Evolutionary conservation across 495 filamentous ascomycete genomes (phyloP).

Genomic region (Cryomyces antarcticus): DNA sequence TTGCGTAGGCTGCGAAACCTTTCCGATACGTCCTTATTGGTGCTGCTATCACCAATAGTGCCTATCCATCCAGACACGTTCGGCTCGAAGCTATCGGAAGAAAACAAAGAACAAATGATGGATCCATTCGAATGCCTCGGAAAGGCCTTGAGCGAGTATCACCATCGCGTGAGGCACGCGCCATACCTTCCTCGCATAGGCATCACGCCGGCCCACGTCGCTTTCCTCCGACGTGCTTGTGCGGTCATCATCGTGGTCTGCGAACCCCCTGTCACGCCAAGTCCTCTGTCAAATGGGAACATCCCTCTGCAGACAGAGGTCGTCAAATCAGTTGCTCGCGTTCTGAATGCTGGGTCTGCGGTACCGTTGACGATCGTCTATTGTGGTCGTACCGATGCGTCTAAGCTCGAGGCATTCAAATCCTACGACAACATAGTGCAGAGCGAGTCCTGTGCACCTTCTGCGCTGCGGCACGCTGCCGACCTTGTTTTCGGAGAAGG

Average conservation of each 20-base stretch:
- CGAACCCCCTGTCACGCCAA: neutral
- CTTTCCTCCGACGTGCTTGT: slow-evolving; percentile 15
- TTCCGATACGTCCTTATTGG: neutral
- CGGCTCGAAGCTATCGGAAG: neutral
- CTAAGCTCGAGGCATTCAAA: no score
- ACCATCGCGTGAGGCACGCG: slow-evolving; percentile 17
- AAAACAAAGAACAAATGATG: slow-evolving; percentile 1
- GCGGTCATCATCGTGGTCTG: slow-evolving; percentile 16
- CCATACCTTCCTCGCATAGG: slow-evolving; percentile 18
- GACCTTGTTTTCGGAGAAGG: no score
- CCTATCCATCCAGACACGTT: neutral
- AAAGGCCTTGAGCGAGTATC: slow-evolving; percentile 12
- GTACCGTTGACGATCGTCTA: no score
- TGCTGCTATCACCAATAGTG: slow-evolving; percentile 9
- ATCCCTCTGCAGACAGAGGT: no score
- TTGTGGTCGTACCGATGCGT: no score
- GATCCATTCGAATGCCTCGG: slow-evolving; percentile 25
- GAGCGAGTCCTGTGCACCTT: no score
- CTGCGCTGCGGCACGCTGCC: no score
- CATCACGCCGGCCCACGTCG: slow-evolving; percentile 15
- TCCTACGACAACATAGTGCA: no score
- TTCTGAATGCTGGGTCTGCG: no score
- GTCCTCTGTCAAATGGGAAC: no score
- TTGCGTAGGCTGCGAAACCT: neutral
- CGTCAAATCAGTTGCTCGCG: no score